These are phyloP conservation scores for Talaromyces amestolkiae DNA, from an alignment of 2,329 filamentous ascomycete genomes.

Conservation along the genomic window DNA sequence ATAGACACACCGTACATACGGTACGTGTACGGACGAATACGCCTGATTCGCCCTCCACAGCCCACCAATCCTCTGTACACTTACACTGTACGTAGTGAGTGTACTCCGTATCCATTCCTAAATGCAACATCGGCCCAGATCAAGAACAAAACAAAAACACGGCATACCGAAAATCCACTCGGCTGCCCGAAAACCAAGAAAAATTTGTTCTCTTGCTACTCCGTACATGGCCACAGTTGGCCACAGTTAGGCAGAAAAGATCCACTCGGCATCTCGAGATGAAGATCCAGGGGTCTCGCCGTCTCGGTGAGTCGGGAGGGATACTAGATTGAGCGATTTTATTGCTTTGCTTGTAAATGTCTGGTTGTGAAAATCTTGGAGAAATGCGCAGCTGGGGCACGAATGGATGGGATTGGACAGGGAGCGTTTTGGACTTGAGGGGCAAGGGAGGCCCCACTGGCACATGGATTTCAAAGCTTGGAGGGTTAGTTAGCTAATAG, in stretches of 20 bases:
- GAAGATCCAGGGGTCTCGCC: not conserved
- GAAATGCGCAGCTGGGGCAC: not conserved
- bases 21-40: not conserved
- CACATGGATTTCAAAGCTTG: not conserved
- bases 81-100: too few species aligned
- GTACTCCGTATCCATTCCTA: too few species aligned
- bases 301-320: not conserved
- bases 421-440: not conserved
- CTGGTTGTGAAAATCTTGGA: not conserved
- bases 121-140: not conserved
- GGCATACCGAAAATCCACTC: conserved; percentile 14
- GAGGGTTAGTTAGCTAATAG: too few species aligned
- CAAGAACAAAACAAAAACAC: not conserved
- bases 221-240: not conserved
- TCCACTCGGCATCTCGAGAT: not conserved
- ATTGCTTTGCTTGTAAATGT: not conserved
- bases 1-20: not conserved
- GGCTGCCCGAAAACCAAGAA: conserved; percentile 8
- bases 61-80: not conserved
- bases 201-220: not conserved
- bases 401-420: not conserved
- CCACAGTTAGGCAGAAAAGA: not conserved
- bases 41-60: not conserved
- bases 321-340: not conserved
- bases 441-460: not conserved